These are phyloP conservation scores for Pseudozyma sp. DNA, from an alignment of 1,284 basidiomycete species.

Conservation along the genomic window DNA sequence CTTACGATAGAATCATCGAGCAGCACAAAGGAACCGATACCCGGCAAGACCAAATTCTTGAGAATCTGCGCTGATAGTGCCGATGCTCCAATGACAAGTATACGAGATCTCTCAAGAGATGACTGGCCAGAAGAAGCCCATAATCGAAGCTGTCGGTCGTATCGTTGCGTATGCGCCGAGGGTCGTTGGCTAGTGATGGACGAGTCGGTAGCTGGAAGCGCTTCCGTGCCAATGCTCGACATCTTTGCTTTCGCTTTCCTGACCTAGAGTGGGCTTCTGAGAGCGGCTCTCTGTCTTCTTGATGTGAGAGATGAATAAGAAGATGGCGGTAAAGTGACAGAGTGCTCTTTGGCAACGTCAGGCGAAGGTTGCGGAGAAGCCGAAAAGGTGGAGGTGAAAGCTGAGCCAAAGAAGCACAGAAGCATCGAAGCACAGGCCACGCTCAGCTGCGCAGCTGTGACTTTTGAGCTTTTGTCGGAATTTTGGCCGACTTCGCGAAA, in stretches of 20 bases:
- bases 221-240: conserved; percentile 41
- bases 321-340: not conserved
- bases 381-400: conserved; percentile 7
- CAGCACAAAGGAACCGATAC: conserved; percentile 90
- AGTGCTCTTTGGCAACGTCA: too few species aligned
- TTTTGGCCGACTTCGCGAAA: too few species aligned
- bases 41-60: conserved; percentile 95
- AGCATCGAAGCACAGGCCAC: conserved; percentile 6
- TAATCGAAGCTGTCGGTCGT: conserved; percentile 74
- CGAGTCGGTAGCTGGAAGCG: conserved; percentile 36
- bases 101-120: conserved; percentile 85
- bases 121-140: conserved; percentile 94
- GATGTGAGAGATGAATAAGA: not conserved
- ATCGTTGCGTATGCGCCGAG: conserved; percentile 64
- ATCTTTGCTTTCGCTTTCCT: conserved; percentile 3
- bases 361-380: conserved; percentile 6
- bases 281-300: not conserved
- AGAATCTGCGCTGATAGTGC: conserved; percentile 86
- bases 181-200: conserved; percentile 42
- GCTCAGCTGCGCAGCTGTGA: not conserved
- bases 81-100: conserved; percentile 83
- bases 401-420: not conserved
- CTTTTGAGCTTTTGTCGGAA: not conserved
- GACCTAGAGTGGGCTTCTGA: not conserved
- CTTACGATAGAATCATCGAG: conserved; percentile 78